These are phyloP conservation scores for Aspergillus ibericus DNA, from an alignment of 2,329 filamentous ascomycete genomes.

Conservation along the genomic window DNA sequence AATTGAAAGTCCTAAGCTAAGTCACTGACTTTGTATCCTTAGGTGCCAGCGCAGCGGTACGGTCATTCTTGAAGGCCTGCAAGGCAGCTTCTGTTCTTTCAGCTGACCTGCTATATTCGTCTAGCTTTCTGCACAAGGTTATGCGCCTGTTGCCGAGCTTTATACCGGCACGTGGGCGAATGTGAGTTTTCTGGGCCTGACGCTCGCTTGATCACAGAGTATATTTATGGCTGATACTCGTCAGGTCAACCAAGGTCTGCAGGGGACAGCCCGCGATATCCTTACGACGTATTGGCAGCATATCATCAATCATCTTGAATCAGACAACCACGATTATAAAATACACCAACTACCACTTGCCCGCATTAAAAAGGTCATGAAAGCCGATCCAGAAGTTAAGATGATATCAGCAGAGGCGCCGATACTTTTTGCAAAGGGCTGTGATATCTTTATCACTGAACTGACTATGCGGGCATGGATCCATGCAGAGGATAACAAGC, in stretches of 20 bases:
- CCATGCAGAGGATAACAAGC: constrained; percentile 98
- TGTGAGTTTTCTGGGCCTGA: constrained; percentile 54
- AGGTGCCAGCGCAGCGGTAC: constrained; percentile 70
- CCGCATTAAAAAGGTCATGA: constrained; percentile 99
- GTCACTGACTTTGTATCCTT: constrained; percentile 9
- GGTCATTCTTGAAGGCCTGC: constrained; percentile 29
- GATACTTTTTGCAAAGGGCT: constrained; percentile 96
- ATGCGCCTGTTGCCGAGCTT: constrained; percentile 82
- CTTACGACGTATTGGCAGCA: constrained; percentile 99
- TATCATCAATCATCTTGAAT: constrained; percentile 92
- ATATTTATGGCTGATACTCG: constrained; percentile 24
- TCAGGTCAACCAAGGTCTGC: constrained; percentile 91
- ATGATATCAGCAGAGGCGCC: constrained; percentile 99
- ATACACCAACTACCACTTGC: constrained; percentile 93
- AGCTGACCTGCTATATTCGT: constrained; percentile 17
- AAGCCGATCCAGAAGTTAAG: constrained; percentile 97
- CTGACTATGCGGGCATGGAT: constrained; percentile 99
- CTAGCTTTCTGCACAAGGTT: constrained; percentile 82
- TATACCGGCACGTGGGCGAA: constrained; percentile 96
- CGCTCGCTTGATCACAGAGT: not conserved
- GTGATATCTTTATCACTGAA: constrained; percentile 98
- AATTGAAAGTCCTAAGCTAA: not conserved
- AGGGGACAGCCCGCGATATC: constrained; percentile 91
- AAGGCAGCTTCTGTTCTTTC: not conserved
- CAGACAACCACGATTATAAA: constrained; percentile 96